Percentiles rank a stretch among this genome's conserved stretches.
These are phyloP conservation scores for Leucocoprinus gongylophorus DNA, from an alignment of 1,284 basidiomycete species.

Conservation along the genomic window DNA sequence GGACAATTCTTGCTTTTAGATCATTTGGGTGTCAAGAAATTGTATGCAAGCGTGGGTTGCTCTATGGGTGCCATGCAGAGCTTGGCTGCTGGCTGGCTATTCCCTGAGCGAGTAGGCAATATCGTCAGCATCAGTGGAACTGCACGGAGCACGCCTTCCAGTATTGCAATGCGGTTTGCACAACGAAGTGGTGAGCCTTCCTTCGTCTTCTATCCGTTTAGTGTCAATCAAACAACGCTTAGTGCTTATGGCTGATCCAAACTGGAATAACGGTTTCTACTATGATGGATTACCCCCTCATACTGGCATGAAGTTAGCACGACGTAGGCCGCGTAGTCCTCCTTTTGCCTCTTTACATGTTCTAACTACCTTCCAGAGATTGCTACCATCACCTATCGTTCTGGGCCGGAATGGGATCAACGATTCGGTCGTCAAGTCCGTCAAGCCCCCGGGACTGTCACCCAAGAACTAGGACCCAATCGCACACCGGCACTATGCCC, in stretches of 20 bases:
- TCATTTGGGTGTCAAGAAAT: constrained; percentile 73
- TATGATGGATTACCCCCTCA: constrained; percentile 94
- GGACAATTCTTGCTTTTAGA: constrained; percentile 90
- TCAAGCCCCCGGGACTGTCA: constrained; percentile 30
- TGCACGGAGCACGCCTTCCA: constrained; percentile 84
- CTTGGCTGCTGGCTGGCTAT: constrained; percentile 92
- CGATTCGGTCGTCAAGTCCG: constrained; percentile 84
- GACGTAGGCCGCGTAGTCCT: constrained; percentile 54
- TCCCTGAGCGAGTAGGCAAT: constrained; percentile 81
- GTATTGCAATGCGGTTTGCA: constrained; percentile 93
- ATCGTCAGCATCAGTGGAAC: constrained; percentile 93
- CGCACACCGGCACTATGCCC: constrained; percentile 80
- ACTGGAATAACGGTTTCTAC: constrained; percentile 99
- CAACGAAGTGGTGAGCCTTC: constrained; percentile 78
- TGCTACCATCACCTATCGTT: constrained; percentile 98
- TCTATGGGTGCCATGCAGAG: constrained; percentile 99
- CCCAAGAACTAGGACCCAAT: constrained; percentile 25
- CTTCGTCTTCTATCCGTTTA: neutral
- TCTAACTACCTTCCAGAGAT: constrained; percentile 58
- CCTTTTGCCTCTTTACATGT: neutral
- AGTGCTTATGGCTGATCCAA: constrained; percentile 99
- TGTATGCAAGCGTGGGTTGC: constrained; percentile 90
- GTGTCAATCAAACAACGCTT: constrained; percentile 3
- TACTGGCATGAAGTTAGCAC: constrained; percentile 96
- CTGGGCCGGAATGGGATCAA: constrained; percentile 98